Conservation (phyloP, 257 asterid species). For the Jacaranda mimosifolia region DNA sequence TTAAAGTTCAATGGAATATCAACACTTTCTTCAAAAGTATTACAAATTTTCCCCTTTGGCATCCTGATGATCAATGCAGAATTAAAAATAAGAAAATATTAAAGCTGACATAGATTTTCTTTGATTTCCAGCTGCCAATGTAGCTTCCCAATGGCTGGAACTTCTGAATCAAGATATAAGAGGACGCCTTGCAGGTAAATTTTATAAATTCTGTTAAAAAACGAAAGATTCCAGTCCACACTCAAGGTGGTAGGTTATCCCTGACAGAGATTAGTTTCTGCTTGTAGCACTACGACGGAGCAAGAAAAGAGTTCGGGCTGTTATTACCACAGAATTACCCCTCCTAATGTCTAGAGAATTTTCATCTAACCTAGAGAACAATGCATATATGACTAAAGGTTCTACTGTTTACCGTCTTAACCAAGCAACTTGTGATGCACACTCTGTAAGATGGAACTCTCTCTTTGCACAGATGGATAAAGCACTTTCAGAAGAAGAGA, state of each 20-base stretch:
- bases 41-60: neutral
- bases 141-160: slow-evolving; percentile 98
- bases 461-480: slow-evolving; percentile 78
- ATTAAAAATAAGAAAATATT: neutral
- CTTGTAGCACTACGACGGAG: slow-evolving; percentile 84
- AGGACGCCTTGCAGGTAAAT: slow-evolving; percentile 88
- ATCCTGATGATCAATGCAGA: slow-evolving; percentile 18
- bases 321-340: slow-evolving; percentile 78
- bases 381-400: slow-evolving; percentile 27
- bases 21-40: neutral
- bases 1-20: neutral
- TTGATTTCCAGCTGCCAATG: slow-evolving; percentile 77
- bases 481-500: slow-evolving; percentile 85
- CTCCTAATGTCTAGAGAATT: slow-evolving; percentile 69
- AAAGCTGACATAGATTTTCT: slow-evolving; percentile 30
- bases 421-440: slow-evolving; percentile 60
- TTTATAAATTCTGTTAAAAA: slow-evolving; percentile 13
- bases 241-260: slow-evolving; percentile 21
- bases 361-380: slow-evolving; percentile 55
- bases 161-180: slow-evolving; percentile 84
- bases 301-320: slow-evolving; percentile 78
- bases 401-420: slow-evolving; percentile 30
- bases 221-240: neutral
- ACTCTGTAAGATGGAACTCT: slow-evolving; percentile 70
- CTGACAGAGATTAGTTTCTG: slow-evolving; percentile 27